phyloP scores from a whole-genome alignment of 164 flowering plant species.

The Piper betle region DNA sequence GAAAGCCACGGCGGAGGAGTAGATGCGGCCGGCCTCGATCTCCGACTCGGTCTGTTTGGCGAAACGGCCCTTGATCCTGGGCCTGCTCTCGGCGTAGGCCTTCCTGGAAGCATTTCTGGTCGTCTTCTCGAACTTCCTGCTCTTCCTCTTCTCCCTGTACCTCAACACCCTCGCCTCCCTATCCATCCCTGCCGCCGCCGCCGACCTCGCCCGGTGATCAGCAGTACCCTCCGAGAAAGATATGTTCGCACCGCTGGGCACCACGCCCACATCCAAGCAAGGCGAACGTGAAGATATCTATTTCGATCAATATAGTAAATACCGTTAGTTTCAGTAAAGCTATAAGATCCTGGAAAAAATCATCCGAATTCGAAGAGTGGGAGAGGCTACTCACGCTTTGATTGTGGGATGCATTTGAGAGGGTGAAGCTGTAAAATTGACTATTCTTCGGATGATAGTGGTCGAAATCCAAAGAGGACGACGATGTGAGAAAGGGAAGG shows the following conservation, averaged over 20 bases:
- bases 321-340: too few relatives aligned
- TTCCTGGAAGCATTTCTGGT: constrained; percentile 88
- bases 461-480: constrained; percentile 73
- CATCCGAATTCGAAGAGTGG: too few relatives aligned
- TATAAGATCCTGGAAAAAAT: too few relatives aligned
- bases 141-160: constrained; percentile 94
- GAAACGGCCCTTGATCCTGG: constrained; percentile 89
- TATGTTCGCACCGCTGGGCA: constrained; percentile 66
- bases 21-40: constrained; percentile 26
- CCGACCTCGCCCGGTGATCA: too few relatives aligned
- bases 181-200: constrained; percentile 35
- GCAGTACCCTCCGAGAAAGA: constrained; percentile 21
- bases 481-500: constrained; percentile 65
- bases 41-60: constrained; percentile 62
- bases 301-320: too few relatives aligned
- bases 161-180: constrained; percentile 83
- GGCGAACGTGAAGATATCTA: too few relatives aligned
- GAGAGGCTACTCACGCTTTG: too few relatives aligned
- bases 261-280: constrained; percentile 67
- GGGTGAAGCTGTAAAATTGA: too few relatives aligned
- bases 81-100: constrained; percentile 92
- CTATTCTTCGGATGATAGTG: too few relatives aligned
- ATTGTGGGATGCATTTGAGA: too few relatives aligned
- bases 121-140: constrained; percentile 89
- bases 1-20: constrained; percentile 18